phyloP scores from a whole-genome alignment of 164 flowering plant genomes.

The Umbellularia californica region DNA sequence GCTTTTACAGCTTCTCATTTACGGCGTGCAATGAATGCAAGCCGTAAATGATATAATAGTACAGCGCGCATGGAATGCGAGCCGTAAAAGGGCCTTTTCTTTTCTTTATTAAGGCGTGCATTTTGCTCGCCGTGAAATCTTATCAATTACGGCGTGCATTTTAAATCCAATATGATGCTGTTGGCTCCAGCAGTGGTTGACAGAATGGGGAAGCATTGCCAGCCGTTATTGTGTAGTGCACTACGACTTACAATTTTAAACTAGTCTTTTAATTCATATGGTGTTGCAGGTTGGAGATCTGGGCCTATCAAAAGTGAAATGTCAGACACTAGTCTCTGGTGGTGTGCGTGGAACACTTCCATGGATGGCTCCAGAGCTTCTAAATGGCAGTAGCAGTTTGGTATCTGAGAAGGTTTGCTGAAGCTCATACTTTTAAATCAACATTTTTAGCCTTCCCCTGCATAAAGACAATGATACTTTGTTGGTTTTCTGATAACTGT shows the following conservation, averaged over 20 bases:
- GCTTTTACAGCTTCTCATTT: too few relatives aligned
- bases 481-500: not conserved
- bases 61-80: too few relatives aligned
- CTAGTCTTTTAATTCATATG: not conserved
- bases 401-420: conserved; percentile 85
- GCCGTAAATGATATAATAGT: too few relatives aligned
- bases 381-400: conserved; percentile 87
- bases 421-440: not conserved
- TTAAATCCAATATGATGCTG: not conserved
- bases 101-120: too few relatives aligned
- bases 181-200: too few relatives aligned
- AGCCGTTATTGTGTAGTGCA: not conserved
- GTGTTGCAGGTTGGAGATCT: conserved; percentile 78
- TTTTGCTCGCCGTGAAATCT: too few relatives aligned
- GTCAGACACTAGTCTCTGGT: conserved; percentile 90
- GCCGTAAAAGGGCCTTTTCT: too few relatives aligned
- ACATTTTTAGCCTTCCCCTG: not conserved
- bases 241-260: not conserved
- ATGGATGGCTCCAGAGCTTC: conserved; percentile 99
- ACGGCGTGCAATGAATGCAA: too few relatives aligned
- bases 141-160: too few relatives aligned
- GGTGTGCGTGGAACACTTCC: conserved; percentile 98
- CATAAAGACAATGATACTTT: not conserved
- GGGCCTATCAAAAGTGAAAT: conserved; percentile 92
- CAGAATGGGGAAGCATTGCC: too few relatives aligned